Base-by-base conservation (phyloP, 257 asterid genomes). In the Sherardia arvensis region DNA sequence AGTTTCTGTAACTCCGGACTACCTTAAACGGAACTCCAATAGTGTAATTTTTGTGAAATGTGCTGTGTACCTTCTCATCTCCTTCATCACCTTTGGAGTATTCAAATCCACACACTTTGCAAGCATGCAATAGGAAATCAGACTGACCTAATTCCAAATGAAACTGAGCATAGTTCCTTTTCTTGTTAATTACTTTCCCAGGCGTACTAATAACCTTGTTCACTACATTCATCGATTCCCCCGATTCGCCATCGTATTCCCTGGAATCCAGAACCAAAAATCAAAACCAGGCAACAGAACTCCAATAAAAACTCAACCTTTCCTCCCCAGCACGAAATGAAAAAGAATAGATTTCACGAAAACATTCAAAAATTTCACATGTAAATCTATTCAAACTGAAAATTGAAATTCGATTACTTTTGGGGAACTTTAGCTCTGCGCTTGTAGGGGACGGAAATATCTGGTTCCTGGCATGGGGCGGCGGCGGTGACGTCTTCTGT, bases 131-230 rank as follows among this genome's bases (percentile, higher is more conserved):
- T 7, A 88, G 74, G 76, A 91, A 91, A 78, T 85, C 79, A 34
- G 96, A 85, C 71, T 90, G 93, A 6, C 97, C 95, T 58, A 90
- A 68, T 54, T 87, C 95, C 78, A 91, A 76, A 64, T 77, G 80
- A 33, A 81, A 69, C 74, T 88, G 96, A 4, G 90, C 95, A 62
- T 84, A 84, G 45, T 77, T 91, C 70, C 86, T 78, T 69, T 85
- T 90, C 80, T 85, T 90, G 64, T 79, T 83, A 76, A 85, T 47
- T 66, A 78, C 74, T 59, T 82, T 76, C 65, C 72, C 65, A 28
- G 80, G 21, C 7, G 25, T n/a, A 53, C 1, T 7, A 3, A 8
- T 38, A 14, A 10, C 60, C 60, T 64, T 5, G 55, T 34, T 78
- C 26, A 1, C 59, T 48, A 66, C 53, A 58, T 65, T 70, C 48